phyloP scores from a whole-genome alignment of 2,329 filamentous ascomycete genomes.

The Amauroascus verrucosus region DNA sequence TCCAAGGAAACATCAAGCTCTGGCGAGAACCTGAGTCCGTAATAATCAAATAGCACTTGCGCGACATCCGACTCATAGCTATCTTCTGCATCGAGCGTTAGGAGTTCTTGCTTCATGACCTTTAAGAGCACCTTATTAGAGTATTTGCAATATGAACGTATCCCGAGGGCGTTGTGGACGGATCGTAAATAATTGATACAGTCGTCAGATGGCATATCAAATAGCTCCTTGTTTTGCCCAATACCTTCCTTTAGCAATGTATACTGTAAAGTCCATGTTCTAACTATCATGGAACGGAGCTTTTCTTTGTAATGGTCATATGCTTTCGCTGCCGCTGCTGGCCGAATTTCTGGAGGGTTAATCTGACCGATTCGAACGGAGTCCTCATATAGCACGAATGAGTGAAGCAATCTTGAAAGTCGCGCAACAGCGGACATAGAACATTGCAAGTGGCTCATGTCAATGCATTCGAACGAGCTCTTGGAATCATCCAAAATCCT shows the following conservation, averaged over 20 bases:
- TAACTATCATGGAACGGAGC: slow-evolving; percentile 76
- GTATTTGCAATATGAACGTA: slow-evolving; percentile 73
- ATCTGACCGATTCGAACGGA: slow-evolving; percentile 68
- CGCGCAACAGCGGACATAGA: slow-evolving; percentile 63
- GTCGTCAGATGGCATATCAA: slow-evolving; percentile 58
- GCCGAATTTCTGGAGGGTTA: slow-evolving; percentile 50
- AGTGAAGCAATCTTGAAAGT: slow-evolving; percentile 65
- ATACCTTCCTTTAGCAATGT: slow-evolving; percentile 66
- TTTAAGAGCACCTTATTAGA: slow-evolving; percentile 83
- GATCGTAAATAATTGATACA: slow-evolving; percentile 68
- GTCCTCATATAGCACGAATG: slow-evolving; percentile 73
- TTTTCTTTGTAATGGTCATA: slow-evolving; percentile 50
- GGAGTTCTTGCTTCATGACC: slow-evolving; percentile 74
- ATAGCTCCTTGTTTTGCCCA: slow-evolving; percentile 53
- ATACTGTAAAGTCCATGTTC: slow-evolving; percentile 82
- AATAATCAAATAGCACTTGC: slow-evolving; percentile 72
- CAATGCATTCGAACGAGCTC: slow-evolving; percentile 68
- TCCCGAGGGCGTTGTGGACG: slow-evolving; percentile 72
- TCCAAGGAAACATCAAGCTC: slow-evolving; percentile 59
- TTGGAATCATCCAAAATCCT: slow-evolving; percentile 56
- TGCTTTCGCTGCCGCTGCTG: slow-evolving; percentile 32
- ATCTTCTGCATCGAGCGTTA: slow-evolving; percentile 63
- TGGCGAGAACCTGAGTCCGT: slow-evolving; percentile 66
- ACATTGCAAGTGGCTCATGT: slow-evolving; percentile 63
- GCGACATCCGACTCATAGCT: slow-evolving; percentile 80